These are phyloP conservation scores for Onygenales sp. DNA, from an alignment of 2,329 filamentous ascomycete species.

Conservation along the genomic window DNA sequence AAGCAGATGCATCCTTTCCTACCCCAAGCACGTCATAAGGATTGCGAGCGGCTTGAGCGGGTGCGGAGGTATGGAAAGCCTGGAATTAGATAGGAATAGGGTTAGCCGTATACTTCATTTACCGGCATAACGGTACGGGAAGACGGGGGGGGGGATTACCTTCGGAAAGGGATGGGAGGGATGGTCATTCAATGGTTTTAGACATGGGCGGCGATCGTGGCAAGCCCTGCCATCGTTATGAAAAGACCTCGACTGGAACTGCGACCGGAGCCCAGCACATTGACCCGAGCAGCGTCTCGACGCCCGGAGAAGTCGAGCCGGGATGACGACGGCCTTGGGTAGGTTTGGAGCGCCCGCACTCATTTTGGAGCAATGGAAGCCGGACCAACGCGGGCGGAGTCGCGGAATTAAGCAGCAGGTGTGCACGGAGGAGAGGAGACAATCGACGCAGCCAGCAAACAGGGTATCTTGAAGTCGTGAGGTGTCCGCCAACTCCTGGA, in stretches of 20 bases:
- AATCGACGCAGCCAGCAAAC: background rate
- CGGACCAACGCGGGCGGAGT: conserved; percentile 5
- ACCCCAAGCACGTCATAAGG: conserved; percentile 86
- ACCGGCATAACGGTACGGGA: no score
- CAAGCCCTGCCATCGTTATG: conserved; percentile 19
- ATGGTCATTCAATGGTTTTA: conserved; percentile 18
- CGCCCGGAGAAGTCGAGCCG: conserved; percentile 32
- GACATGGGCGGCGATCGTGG: conserved; percentile 18
- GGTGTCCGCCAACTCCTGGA: conserved; percentile 16
- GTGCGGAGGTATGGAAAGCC: conserved; percentile 36
- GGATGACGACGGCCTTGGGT: conserved; percentile 34
- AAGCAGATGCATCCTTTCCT: conserved; percentile 64
- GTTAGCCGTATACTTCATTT: conserved; percentile 1
- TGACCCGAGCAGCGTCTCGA: conserved; percentile 31
- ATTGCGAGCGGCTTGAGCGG: conserved; percentile 64
- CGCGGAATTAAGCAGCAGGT: conserved; percentile 7
- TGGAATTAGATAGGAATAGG: conserved; percentile 10
- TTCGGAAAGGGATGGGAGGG: conserved; percentile 15
- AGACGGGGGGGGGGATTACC: conserved; percentile 18
- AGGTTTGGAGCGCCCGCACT: conserved; percentile 30
- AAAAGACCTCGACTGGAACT: conserved; percentile 27
- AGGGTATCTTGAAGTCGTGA: conserved; percentile 7
- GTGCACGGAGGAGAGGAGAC: conserved; percentile 5
- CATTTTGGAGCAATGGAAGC: conserved; percentile 22
- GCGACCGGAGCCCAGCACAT: conserved; percentile 21